A percentile compares a stretch with the other conserved stretches of the same genome.
Evolutionary conservation across 371 early-diverging fungal species (phyloP).

Genomic region (Sporodiniella umbellata): DNA sequence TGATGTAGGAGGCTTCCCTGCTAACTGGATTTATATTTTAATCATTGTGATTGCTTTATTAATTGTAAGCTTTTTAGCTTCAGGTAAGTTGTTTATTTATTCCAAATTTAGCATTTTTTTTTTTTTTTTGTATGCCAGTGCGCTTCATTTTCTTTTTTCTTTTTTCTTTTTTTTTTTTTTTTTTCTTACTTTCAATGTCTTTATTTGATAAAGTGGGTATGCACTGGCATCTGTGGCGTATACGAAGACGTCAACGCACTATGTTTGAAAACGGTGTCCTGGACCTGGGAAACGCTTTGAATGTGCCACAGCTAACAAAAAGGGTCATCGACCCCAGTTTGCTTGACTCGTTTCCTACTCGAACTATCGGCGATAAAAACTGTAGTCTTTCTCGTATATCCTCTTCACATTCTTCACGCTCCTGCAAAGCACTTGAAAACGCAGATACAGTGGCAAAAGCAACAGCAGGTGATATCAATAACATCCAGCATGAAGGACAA

Average conservation of each 20-base stretch:
- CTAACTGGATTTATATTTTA: slow-evolving; percentile 58
- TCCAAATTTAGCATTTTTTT: slow-evolving; percentile 5
- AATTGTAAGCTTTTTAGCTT: slow-evolving; percentile 48
- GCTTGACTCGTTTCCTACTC: slow-evolving; percentile 32
- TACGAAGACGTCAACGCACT: slow-evolving; percentile 36
- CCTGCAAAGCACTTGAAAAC: slow-evolving; percentile 30
- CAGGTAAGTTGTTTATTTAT: slow-evolving; percentile 34
- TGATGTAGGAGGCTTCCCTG: slow-evolving; percentile 38
- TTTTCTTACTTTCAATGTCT: background rate
- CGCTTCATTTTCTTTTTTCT: background rate
- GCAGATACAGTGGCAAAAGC: slow-evolving; percentile 21
- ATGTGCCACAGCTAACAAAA: slow-evolving; percentile 11
- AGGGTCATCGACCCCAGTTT: slow-evolving; percentile 27
- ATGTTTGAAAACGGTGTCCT: slow-evolving; percentile 35
- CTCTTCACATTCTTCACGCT: slow-evolving; percentile 21
- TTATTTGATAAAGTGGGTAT: slow-evolving; percentile 34
- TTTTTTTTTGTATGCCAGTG: no score
- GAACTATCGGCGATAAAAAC: slow-evolving; percentile 31
- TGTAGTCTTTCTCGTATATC: slow-evolving; percentile 3
- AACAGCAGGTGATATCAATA: background rate
- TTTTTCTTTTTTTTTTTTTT: slow-evolving; percentile 8
- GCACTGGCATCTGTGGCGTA: slow-evolving; percentile 52
- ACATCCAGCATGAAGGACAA: background rate
- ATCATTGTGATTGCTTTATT: slow-evolving; percentile 55
- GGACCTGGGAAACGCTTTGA: slow-evolving; percentile 2